Evolutionary conservation across 805 yeast genomes (phyloP), one percentile per base, ranked within the genome.

Genomic region (Clavispora phyllophila): DNA sequence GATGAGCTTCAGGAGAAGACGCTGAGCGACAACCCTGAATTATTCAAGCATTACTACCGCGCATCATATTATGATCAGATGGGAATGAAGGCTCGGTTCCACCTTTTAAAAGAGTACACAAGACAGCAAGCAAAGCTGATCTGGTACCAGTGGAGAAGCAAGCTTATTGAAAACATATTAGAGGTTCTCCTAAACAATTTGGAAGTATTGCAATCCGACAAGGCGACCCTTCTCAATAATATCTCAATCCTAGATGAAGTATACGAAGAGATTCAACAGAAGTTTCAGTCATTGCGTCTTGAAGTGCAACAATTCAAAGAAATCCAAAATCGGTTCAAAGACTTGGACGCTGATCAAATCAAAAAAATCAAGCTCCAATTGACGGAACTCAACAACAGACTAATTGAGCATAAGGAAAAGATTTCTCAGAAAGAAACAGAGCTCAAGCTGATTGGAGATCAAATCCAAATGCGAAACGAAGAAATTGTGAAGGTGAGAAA

Each of bases 91-190:
- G 60, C 71, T n/a, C 75, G 76, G 45, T 67, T 81, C 38, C 73
- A 70, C 44, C 45, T 72, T 10, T 61, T 81, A 34, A 78, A 78
- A 53, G 73, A 69, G 24, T 74, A 61, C 45, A 68, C 85, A 0
- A 65, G 79, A 24, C 64, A 71, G 24, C 77, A 76, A 51, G 78
- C 86, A 0, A 69, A 66, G 44, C 71, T 69, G 29, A 73, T 74
- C 0, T 82, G 87, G 86, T 77, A 76, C 49, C 74, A 72, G 39
- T 82, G 87, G 88, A 62, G 86, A 46, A 56, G 65, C 10, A 76
- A 77, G 46, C 68, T 80, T 37, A 54, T 75, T 5, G 62, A 65
- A 19, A 79, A 77, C 32, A 62, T 81, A 13, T 53, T 72, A 25
- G 57, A 50, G 14, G 66, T 66, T 31, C 48, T 69, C 17, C 47